Evolutionary conservation across 2,329 filamentous ascomycete genomes (phyloP), one percentile per base, ranked within the genome.

Genomic region (Pseudocercospora pini-densiflorae): DNA sequence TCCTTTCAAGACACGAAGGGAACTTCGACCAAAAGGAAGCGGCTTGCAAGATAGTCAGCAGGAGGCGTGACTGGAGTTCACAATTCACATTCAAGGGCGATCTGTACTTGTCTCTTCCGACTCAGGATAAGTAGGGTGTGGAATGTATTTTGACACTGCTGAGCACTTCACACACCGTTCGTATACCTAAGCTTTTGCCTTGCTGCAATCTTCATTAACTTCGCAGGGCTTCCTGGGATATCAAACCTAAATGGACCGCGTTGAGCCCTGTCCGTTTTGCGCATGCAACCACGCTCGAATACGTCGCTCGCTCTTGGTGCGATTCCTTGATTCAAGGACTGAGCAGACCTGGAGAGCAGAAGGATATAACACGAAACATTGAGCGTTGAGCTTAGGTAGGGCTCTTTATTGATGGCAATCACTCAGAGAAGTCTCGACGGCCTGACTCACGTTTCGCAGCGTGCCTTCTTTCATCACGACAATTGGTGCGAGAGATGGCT

Each of bases 61-160:
- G 19, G 31, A 58, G 55, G 55, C 31, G 55, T 31, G 55, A 55
- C 16, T 16, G 51, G 23, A 31, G 24, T 55, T 27, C 24, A 19
- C 51, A 55, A n/a, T 27, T 55, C 24, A 29, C 51, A 55, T 31
- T 27, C 16, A 27, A 55, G 24, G 6, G 51, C 51, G 24, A n/a
- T 55, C 24, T 14, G 51, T 55, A 55, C 51, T 55, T 33, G 51
- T 55, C 27, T 55, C 12, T 55, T 55, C 24, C 33, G 24, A 16
- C 27, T 33, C 51, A 27, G 51, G 51, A 43, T 51, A 51, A 55
- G 16, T 55, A 55, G 51, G 47, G 47, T 31, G 5, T 31, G 51
- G 24, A n/a, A n/a, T 29, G 23, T 29, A 55, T 31, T 55, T 19
- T 55, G 51, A 55, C 16, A 27, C 51, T 55, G 51, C 51, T 33